phyloP scores from a whole-genome alignment of 805 yeast genomes.

The Teunomyces pallodes region DNA sequence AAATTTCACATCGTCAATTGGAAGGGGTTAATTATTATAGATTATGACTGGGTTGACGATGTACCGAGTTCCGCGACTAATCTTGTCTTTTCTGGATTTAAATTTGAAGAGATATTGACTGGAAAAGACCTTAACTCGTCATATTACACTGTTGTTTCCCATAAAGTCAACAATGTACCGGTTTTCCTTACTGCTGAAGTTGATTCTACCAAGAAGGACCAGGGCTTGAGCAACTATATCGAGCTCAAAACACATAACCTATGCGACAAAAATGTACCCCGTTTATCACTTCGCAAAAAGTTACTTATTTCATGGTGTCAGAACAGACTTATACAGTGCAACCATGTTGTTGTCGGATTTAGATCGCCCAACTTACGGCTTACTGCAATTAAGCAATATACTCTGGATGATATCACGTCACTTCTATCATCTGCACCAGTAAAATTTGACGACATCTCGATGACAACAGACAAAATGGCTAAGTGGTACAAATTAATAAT shows the following conservation, averaged over 20 bases:
- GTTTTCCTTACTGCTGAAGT: slow-evolving; percentile 23
- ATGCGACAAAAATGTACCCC: slow-evolving; percentile 1
- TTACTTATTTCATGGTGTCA: slow-evolving; percentile 17
- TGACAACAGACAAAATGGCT: slow-evolving; percentile 6
- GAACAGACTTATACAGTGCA: slow-evolving; percentile 14
- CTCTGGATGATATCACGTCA: neutral
- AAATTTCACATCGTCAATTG: slow-evolving; percentile 18
- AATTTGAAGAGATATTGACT: slow-evolving; percentile 20
- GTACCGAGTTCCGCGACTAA: neutral
- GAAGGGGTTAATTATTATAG: slow-evolving; percentile 16
- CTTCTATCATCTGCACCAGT: neutral
- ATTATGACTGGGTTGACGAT: slow-evolving; percentile 17
- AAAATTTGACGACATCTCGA: neutral
- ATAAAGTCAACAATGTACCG: slow-evolving; percentile 8
- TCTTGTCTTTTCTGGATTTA: slow-evolving; percentile 20
- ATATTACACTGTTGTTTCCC: slow-evolving; percentile 16
- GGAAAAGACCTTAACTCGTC: neutral
- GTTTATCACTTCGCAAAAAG: slow-evolving; percentile 7
- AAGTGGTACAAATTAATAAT: slow-evolving; percentile 14
- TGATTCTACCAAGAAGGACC: slow-evolving; percentile 14
- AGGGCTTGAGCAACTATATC: slow-evolving; percentile 13
- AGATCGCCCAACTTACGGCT: slow-evolving; percentile 12
- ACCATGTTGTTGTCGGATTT: slow-evolving; percentile 16
- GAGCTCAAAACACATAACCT: slow-evolving; percentile 23
- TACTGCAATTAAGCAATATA: slow-evolving; percentile 11